phyloP scores from a whole-genome alignment of 2,329 filamentous ascomycete species.

The Arthrobotrys megalospora region DNA sequence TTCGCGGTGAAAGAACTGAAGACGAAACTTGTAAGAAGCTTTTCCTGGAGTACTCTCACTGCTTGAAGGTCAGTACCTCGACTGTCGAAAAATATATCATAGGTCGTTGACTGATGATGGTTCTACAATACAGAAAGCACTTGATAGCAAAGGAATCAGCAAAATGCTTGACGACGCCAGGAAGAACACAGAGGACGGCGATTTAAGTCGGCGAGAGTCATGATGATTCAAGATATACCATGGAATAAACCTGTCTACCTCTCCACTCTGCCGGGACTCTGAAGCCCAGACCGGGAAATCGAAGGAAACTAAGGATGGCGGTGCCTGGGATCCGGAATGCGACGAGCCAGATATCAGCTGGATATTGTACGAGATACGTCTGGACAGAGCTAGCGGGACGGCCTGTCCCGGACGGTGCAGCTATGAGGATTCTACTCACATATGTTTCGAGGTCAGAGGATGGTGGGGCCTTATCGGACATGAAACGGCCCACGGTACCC shows the following conservation, averaged over 20 bases:
- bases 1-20: slow-evolving; percentile 84
- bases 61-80: slow-evolving; percentile 77
- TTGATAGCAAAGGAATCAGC: slow-evolving; percentile 92
- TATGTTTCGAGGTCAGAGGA: not conserved
- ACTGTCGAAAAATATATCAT: slow-evolving; percentile 35
- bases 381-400: not conserved
- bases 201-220: slow-evolving; percentile 68
- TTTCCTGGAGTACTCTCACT: slow-evolving; percentile 90
- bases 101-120: slow-evolving; percentile 11
- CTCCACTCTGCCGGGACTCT: slow-evolving; percentile 65
- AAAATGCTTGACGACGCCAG: slow-evolving; percentile 91
- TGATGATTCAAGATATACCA: slow-evolving; percentile 64
- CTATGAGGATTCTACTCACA: too few species aligned
- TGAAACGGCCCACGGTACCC: slow-evolving; percentile 11
- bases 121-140: slow-evolving; percentile 75
- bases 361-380: not conserved
- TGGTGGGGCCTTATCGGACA: slow-evolving; percentile 2
- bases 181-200: slow-evolving; percentile 89
- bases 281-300: not conserved
- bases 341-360: not conserved
- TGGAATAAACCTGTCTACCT: slow-evolving; percentile 64
- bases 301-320: slow-evolving; percentile 1
- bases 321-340: slow-evolving; percentile 1
- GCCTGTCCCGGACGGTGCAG: too few species aligned
- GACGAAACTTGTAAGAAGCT: slow-evolving; percentile 85